phyloP scores from a whole-genome alignment of 2,329 filamentous ascomycete genomes.

The Fusarium chlamydosporum region DNA sequence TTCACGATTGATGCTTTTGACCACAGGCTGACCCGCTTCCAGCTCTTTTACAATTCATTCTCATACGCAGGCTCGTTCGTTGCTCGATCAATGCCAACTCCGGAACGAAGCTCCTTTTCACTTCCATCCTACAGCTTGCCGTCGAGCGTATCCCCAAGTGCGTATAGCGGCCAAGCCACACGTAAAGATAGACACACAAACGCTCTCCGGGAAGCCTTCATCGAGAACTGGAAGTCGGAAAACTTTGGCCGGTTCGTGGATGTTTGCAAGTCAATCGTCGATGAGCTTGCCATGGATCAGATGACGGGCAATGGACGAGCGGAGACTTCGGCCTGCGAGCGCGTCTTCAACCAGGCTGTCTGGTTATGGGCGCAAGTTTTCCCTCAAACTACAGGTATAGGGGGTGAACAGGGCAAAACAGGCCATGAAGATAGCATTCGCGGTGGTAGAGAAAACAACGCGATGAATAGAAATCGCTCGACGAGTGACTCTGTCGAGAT shows the following conservation, averaged over 20 bases:
- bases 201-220: slow-evolving; percentile 12
- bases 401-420: neutral
- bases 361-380: slow-evolving; percentile 12
- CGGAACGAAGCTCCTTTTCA: slow-evolving; percentile 10
- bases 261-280: slow-evolving; percentile 11
- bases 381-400: slow-evolving; percentile 5
- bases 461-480: slow-evolving; percentile 11
- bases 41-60: slow-evolving; percentile 8
- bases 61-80: slow-evolving; percentile 14
- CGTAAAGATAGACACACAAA: slow-evolving; percentile 11
- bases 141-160: slow-evolving; percentile 5
- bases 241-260: slow-evolving; percentile 11
- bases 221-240: slow-evolving; percentile 11
- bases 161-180: slow-evolving; percentile 2
- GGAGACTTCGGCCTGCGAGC: slow-evolving; percentile 9
- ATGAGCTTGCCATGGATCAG: slow-evolving; percentile 9
- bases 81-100: slow-evolving; percentile 1
- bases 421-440: slow-evolving; percentile 4
- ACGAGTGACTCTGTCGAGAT: slow-evolving; percentile 4
- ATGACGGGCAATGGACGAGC: slow-evolving; percentile 1
- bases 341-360: slow-evolving; percentile 11
- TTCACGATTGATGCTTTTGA: neutral
- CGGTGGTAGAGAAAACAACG: slow-evolving; percentile 6
- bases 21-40: neutral
- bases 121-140: slow-evolving; percentile 13